phyloP scores from a whole-genome alignment of 176 grass and related monocot species.

The Avena atlantica region DNA sequence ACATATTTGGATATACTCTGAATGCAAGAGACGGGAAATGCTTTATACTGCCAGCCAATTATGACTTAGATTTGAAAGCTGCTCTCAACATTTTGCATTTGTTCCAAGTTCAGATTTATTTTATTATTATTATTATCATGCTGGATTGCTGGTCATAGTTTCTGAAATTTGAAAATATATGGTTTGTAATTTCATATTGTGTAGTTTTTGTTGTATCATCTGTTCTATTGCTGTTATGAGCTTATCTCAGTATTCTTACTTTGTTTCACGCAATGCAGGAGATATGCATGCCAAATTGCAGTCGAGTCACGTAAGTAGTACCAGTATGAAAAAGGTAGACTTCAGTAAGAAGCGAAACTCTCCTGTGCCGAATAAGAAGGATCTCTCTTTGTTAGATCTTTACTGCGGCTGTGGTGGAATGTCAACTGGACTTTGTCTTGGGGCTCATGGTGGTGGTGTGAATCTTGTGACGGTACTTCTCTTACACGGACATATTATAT shows the following conservation, averaged over 20 bases:
- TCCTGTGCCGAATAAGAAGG: conserved; percentile 48
- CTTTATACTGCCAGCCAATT: not conserved
- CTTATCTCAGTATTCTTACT: conserved; percentile 24
- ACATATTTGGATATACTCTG: not conserved
- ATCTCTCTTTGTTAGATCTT: conserved; percentile 82
- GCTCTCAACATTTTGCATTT: conserved; percentile 24
- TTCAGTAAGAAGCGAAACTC: conserved; percentile 47
- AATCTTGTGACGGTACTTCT: conserved; percentile 80
- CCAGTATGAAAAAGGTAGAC: conserved; percentile 30
- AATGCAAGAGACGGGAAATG: conserved; percentile 24
- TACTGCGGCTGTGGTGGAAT: conserved; percentile 95
- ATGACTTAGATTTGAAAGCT: conserved; percentile 24
- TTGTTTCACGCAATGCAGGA: conserved; percentile 53
- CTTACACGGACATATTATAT: conserved; percentile 33
- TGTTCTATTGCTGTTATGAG: conserved; percentile 13
- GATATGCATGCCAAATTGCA: conserved; percentile 37
- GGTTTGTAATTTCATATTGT: conserved; percentile 25
- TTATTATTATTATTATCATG: not conserved
- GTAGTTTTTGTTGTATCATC: conserved; percentile 34
- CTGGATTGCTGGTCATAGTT: conserved; percentile 22
- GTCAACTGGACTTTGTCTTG: conserved; percentile 92
- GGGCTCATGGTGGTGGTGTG: conserved; percentile 67
- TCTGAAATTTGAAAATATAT: not conserved
- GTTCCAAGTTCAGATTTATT: conserved; percentile 29
- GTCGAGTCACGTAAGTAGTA: conserved; percentile 48